phyloP scores from a whole-genome alignment of 2,329 filamentous ascomycete genomes.

The Coniochaeta sp. region DNA sequence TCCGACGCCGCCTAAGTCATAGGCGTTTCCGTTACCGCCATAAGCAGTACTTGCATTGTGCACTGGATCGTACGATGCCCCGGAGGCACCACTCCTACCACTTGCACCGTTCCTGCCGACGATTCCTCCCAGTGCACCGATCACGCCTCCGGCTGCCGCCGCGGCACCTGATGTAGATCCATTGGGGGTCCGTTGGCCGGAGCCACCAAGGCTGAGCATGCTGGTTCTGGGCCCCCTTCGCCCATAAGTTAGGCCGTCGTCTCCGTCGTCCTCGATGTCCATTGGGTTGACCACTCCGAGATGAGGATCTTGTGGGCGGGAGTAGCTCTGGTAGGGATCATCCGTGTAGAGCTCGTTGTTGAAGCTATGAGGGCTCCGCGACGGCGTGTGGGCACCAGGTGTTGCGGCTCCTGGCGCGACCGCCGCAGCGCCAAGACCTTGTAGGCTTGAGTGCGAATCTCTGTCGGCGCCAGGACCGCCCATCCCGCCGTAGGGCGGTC shows the following conservation, averaged over 20 bases:
- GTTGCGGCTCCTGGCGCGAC: constrained; percentile 26
- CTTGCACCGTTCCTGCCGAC: constrained; percentile 27
- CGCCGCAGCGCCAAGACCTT: constrained; percentile 26
- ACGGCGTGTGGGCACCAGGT: constrained; percentile 25
- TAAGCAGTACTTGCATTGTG: constrained; percentile 19
- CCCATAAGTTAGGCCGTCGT: constrained; percentile 65
- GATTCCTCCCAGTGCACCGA: constrained; percentile 31
- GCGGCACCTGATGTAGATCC: constrained; percentile 36
- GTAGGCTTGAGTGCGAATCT: constrained; percentile 35
- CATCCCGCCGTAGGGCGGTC: constrained; percentile 7
- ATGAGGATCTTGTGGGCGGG: constrained; percentile 36
- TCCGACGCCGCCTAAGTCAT: constrained; percentile 19
- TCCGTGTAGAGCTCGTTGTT: constrained; percentile 44
- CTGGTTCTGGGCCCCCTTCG: constrained; percentile 43
- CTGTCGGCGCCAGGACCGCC: constrained; percentile 18
- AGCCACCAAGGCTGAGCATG: constrained; percentile 48
- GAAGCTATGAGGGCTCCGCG: constrained; percentile 38
- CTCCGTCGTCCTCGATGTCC: constrained; percentile 78
- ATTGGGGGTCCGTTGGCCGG: constrained; percentile 29
- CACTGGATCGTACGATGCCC: constrained; percentile 50
- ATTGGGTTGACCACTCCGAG: constrained; percentile 65
- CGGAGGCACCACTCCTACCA: constrained; percentile 26
- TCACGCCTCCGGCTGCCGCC: constrained; percentile 34
- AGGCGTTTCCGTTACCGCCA: constrained; percentile 18
- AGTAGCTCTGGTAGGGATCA: constrained; percentile 60